Conservation (phyloP, 2,329 filamentous ascomycete species). For the Colletotrichum destructivum region DNA sequence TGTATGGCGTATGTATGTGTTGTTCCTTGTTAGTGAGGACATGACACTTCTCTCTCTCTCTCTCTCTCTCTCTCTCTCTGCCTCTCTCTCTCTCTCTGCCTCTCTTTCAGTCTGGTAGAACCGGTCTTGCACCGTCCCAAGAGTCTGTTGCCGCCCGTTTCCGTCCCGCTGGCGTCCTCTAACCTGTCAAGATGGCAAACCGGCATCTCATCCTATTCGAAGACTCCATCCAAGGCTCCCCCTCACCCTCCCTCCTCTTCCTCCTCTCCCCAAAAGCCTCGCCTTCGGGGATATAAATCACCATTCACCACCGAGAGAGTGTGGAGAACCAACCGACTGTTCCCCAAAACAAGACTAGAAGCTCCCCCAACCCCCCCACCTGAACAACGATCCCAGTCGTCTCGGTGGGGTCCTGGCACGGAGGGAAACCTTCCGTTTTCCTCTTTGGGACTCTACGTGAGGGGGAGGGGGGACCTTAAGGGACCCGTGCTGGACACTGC, state of each 20-base stretch:
- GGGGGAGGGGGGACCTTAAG: no score
- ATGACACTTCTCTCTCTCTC: background rate
- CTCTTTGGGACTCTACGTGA: constrained; percentile 2
- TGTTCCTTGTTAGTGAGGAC: background rate
- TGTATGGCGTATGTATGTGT: background rate
- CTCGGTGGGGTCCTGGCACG: constrained; percentile 30
- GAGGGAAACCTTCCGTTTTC: constrained; percentile 30
- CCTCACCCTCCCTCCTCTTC: no score
- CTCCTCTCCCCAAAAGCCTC: constrained; percentile 5
- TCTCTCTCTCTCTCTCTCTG: no score
- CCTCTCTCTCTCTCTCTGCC: no score
- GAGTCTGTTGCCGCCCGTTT: background rate
- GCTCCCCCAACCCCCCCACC: constrained; percentile 3
- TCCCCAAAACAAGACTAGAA: constrained; percentile 25
- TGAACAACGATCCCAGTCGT: constrained; percentile 5
- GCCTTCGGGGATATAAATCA: constrained; percentile 36
- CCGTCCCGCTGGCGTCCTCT: constrained; percentile 3
- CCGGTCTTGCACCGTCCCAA: background rate
- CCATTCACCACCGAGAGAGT: constrained; percentile 27
- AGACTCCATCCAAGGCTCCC: background rate
- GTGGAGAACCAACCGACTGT: constrained; percentile 6
- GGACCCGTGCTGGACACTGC: background rate
- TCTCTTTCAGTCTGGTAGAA: background rate
- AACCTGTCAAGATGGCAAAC: background rate
- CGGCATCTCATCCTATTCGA: constrained; percentile 31